Evolutionary conservation across 352 stramenopile genomes (phyloP).

Genomic region (Bremia lactucae): DNA sequence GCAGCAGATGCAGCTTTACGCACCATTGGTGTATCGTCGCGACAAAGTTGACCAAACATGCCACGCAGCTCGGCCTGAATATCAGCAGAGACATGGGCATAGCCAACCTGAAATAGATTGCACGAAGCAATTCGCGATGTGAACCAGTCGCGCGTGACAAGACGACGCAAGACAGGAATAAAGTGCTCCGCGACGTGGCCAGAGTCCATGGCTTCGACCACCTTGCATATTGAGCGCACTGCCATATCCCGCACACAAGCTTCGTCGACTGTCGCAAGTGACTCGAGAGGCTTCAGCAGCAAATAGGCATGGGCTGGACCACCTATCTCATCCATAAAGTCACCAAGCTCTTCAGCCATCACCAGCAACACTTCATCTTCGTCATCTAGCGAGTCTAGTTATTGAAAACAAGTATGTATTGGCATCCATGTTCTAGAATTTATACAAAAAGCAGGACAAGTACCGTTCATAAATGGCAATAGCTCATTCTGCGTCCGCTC

Average conservation of each 20-base stretch:
- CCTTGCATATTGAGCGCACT: conserved; percentile 79
- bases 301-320: conserved; percentile 76
- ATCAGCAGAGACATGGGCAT: conserved; percentile 37
- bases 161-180: conserved; percentile 86
- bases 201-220: conserved; percentile 80
- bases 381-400: conserved; percentile 91
- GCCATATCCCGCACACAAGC: conserved; percentile 90
- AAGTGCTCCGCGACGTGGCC: conserved; percentile 87
- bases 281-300: conserved; percentile 92
- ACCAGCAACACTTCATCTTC: conserved; percentile 95
- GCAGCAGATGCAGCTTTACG: conserved; percentile 85
- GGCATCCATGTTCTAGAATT: conserved; percentile 1
- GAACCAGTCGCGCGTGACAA: conserved; percentile 94
- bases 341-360: conserved; percentile 89
- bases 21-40: conserved; percentile 97
- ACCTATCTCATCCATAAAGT: conserved; percentile 87
- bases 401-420: neutral
- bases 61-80: conserved; percentile 74
- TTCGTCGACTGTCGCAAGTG: conserved; percentile 90
- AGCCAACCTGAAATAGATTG: conserved; percentile 72
- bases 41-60: conserved; percentile 91
- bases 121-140: conserved; percentile 81
- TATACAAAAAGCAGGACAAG: neutral
- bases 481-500: conserved; percentile 91
- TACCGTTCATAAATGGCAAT: conserved; percentile 95